Base-by-base conservation (phyloP, 169 alveolate genomes). In the Plasmodium fragile region DNA sequence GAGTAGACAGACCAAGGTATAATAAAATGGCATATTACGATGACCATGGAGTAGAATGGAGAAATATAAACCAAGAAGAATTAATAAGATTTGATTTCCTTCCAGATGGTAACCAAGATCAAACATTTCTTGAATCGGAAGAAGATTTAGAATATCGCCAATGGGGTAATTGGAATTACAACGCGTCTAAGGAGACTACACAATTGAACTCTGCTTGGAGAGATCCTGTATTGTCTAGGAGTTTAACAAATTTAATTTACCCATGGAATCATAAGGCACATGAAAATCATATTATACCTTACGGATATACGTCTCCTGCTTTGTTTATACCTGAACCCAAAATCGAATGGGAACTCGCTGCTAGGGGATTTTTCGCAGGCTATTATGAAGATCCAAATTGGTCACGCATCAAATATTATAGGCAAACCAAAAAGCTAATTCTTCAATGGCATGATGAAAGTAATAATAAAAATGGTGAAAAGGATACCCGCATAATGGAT, bases 121-220 rank as follows among this genome's bases (percentile, higher is more conserved):
- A 92, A 83, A 92, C 83, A 1, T 81, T 91, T 85, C 96, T 93
- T 72, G 97, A 96, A 73, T 92, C 96, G 5, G 97, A 96, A 73
- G 92, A 95, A 78, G 97, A 96, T 73, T 92, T 96, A 43, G 97
- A 96, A 45, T 77, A 94, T 41, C 93, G 97, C 69, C 97, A 95
- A 87, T 96, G 97, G 97, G 97, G 97, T 1, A 84, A 95, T 53
- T 96, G 97, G 97, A 89, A 92, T 34, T 94, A 90, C 34, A 41
- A 69, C 32, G 16, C 59, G 13, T 84, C 94, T 10, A 89, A 89
- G 30, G 94, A 89, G 43, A 89, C 89, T 3, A 89, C 94, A 16
- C 94, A 89, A 22, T 89, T 89, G 65, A 89, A 89, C 79, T 7
- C 94, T 10, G 77, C 83, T n/a, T 89, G 94, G 94, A 78, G 94